Percentiles rank a stretch among this genome's conserved stretches.
These are phyloP conservation scores for Sporobolomyces roseus DNA, from an alignment of 768 basidiomycete species.

Conservation along the genomic window DNA sequence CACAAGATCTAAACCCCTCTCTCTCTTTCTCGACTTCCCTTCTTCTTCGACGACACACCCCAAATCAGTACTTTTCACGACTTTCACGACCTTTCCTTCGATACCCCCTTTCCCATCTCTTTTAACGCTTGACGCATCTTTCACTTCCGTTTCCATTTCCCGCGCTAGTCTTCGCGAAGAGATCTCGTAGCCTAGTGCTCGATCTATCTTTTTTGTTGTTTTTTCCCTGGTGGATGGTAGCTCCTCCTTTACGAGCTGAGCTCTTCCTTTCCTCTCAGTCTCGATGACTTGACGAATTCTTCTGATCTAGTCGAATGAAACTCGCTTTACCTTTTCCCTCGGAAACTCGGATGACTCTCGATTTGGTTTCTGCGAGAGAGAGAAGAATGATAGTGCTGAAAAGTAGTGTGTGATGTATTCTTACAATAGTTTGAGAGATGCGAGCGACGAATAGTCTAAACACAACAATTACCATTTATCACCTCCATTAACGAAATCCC, in stretches of 20 bases:
- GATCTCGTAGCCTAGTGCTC: conserved; percentile 33
- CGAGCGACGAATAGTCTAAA: too few relatives aligned
- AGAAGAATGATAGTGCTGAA: neutral
- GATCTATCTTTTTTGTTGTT: conserved; percentile 1
- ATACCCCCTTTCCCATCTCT: conserved; percentile 1
- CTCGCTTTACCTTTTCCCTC: too few relatives aligned
- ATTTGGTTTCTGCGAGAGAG: neutral
- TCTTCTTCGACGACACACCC: neutral
- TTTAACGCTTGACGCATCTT: neutral
- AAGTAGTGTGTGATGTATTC: neutral
- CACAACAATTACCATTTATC: too few relatives aligned
- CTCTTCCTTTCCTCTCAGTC: neutral
- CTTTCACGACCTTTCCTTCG: too few relatives aligned
- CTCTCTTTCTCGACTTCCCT: neutral
- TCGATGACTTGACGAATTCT: too few relatives aligned
- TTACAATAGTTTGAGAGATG: neutral
- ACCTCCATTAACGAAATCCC: too few relatives aligned
- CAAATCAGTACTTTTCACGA: neutral
- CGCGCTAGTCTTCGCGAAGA: conserved; percentile 38
- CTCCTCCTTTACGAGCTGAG: conserved; percentile 3
- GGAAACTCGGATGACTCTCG: neutral
- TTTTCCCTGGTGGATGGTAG: conserved; percentile 2
- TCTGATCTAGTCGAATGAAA: too few relatives aligned
- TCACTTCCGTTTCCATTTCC: neutral
- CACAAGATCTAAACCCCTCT: conserved; percentile 4